A percentile compares a stretch with the other conserved stretches of the same genome.
Evolutionary conservation across 2,329 filamentous ascomycete genomes (phyloP).

Genomic region (Acrocalymma vagum): DNA sequence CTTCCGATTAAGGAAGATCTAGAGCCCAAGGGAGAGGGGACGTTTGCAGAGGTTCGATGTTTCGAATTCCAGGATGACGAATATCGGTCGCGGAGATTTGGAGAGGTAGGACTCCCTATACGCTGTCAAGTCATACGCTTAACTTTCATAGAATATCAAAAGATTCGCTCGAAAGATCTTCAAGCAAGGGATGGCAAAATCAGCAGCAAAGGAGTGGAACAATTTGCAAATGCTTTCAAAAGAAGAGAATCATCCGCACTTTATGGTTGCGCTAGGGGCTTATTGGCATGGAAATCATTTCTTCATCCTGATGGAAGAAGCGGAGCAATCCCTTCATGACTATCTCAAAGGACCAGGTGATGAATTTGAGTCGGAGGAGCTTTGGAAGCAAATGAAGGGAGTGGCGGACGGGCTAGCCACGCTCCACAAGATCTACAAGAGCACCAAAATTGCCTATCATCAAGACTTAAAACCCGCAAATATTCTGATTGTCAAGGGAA

Average conservation of each 20-base stretch:
- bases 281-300: constrained; percentile 17
- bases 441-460: constrained; percentile 20
- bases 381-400: constrained; percentile 20
- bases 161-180: constrained; percentile 21
- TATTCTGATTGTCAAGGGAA: constrained; percentile 18
- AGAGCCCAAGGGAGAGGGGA: constrained; percentile 11
- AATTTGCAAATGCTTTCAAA: constrained; percentile 18
- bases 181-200: constrained; percentile 11
- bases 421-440: constrained; percentile 15
- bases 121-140: neutral
- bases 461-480: constrained; percentile 22
- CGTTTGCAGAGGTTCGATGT: constrained; percentile 16
- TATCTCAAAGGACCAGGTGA: constrained; percentile 15
- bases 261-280: constrained; percentile 18
- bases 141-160: constrained; percentile 12
- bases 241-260: constrained; percentile 13
- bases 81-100: constrained; percentile 16
- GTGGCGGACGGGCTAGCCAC: constrained; percentile 14
- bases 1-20: constrained; percentile 16
- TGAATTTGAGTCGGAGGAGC: constrained; percentile 15
- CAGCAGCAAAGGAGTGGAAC: constrained; percentile 17
- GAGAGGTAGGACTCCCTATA: constrained; percentile 9
- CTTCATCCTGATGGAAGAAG: constrained; percentile 18
- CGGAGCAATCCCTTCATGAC: constrained; percentile 16
- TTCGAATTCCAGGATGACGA: constrained; percentile 19